Evolutionary conservation across 2,329 filamentous ascomycete genomes (phyloP), one percentile per base, ranked within the genome.

Genomic region (Ophiostoma fasciatum): DNA sequence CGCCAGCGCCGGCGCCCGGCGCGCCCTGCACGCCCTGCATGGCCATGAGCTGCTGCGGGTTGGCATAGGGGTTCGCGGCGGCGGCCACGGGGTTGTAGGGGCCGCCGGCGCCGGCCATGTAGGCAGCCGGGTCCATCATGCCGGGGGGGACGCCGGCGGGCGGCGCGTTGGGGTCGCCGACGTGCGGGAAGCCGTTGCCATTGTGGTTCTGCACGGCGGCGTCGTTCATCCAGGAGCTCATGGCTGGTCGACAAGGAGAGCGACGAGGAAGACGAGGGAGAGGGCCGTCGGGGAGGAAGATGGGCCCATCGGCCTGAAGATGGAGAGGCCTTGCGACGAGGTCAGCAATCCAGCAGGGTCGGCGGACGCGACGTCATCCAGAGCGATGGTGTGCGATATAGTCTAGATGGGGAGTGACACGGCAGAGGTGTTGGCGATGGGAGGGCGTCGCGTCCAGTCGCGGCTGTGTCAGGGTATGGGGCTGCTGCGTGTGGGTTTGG

Each of bases 171-270:
- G 71, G 65, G 51, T 78, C 71, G 56, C 64, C 71, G 59, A 76
- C 67, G 53, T 74, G 71, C 48, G 68, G 64, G 56, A 76, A 77
- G 62, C 68, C 68, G 63, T 71, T 74, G 65, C 71, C 71, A 75
- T 77, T 75, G 60, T 77, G 72, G 59, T 74, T 78, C 51, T 70
- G 68, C 61, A 74, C 64, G 57, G 66, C 66, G 60, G 73, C 64
- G 58, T 79, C 74, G 60, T 77, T 78, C 66, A 78, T 76, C 74
- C 74, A 78, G 63, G 72, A 71, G 65, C 68, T 78, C 74, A 78
- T 78, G 64, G 53, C 51, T 56, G 35, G 31, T 21, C 26, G 42
- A 26, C 15, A 52, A 56, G 60, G 55, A 36, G 29, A 23, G 9
- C 22, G 22, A 11, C 22, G 8, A 23, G 8, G 22, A 23, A n/a